A percentile compares a stretch with the other conserved stretches of the same genome.
Evolutionary conservation across 2,329 filamentous ascomycete genomes (phyloP).

Genomic region (Aspergillus sp.): DNA sequence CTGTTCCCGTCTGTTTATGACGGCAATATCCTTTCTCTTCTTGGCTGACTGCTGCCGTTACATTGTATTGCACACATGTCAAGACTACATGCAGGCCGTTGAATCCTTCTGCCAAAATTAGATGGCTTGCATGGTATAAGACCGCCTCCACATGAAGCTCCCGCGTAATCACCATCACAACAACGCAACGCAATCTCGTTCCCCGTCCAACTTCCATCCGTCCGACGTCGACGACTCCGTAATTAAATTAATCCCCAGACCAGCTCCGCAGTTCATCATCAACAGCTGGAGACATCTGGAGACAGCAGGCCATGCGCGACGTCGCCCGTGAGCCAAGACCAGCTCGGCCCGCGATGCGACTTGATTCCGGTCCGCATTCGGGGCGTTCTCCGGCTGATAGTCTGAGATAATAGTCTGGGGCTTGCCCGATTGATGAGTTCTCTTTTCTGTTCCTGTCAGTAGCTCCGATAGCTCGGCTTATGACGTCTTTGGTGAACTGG

Average conservation of each 20-base stretch:
- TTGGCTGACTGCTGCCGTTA: not conserved
- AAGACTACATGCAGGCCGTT: no score
- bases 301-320: not conserved
- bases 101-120: no score
- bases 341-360: not conserved
- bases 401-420: not conserved
- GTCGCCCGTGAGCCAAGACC: slow-evolving; percentile 2
- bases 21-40: not conserved
- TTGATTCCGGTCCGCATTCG: not conserved
- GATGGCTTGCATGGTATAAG: no score
- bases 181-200: no score
- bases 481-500: not conserved
- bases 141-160: no score
- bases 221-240: not conserved
- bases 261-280: not conserved
- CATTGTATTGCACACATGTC: no score
- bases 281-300: not conserved
- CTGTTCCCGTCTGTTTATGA: not conserved
- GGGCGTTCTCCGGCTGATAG: not conserved
- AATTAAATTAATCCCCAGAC: not conserved
- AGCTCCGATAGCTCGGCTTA: not conserved
- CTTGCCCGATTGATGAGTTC: not conserved
- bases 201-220: not conserved
- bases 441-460: not conserved
- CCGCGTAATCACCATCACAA: no score